A percentile compares a stretch with the other conserved stretches of the same genome.
Conservation (phyloP, 1,139 yeast species). For the Candida tunisiensis region DNA sequence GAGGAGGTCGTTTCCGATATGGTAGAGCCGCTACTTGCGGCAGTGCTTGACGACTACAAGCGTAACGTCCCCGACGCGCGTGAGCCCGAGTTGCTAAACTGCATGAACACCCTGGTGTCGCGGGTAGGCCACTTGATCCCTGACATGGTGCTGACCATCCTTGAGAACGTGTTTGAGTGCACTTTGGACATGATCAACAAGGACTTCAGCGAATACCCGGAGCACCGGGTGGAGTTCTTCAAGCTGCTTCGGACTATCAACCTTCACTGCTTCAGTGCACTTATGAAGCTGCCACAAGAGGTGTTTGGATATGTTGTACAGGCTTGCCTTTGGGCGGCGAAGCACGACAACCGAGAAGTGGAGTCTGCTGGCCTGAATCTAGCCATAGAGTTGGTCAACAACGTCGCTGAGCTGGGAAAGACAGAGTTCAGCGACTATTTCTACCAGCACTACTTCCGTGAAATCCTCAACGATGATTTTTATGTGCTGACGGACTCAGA, state of each 20-base stretch:
- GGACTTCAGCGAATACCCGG: conserved; percentile 93
- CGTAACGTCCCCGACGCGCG: conserved; percentile 89
- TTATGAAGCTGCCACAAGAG: conserved; percentile 76
- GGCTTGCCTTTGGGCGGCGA: conserved; percentile 96
- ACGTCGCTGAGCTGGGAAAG: conserved; percentile 64
- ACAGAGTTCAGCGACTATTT: conserved; percentile 66
- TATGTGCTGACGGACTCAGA: conserved; percentile 92
- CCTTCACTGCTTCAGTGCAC: conserved; percentile 68
- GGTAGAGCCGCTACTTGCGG: conserved; percentile 67
- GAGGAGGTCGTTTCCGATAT: conserved; percentile 76
- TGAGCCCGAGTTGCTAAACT: conserved; percentile 91
- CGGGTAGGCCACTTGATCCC: conserved; percentile 84
- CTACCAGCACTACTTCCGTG: conserved; percentile 77
- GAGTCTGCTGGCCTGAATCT: conserved; percentile 79
- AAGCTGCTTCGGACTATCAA: conserved; percentile 78
- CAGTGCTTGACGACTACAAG: conserved; percentile 82
- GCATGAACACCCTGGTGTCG: conserved; percentile 79
- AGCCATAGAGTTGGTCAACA: conserved; percentile 65
- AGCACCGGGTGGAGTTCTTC: conserved; percentile 93
- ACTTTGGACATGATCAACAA: conserved; percentile 91
- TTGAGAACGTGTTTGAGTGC: conserved; percentile 86
- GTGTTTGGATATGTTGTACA: conserved; percentile 84
- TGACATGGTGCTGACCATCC: conserved; percentile 72
- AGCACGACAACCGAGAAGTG: conserved; percentile 91
- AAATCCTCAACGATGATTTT: conserved; percentile 81